phyloP scores from a whole-genome alignment of 768 basidiomycete genomes.

The Austroboletus eburneus region DNA sequence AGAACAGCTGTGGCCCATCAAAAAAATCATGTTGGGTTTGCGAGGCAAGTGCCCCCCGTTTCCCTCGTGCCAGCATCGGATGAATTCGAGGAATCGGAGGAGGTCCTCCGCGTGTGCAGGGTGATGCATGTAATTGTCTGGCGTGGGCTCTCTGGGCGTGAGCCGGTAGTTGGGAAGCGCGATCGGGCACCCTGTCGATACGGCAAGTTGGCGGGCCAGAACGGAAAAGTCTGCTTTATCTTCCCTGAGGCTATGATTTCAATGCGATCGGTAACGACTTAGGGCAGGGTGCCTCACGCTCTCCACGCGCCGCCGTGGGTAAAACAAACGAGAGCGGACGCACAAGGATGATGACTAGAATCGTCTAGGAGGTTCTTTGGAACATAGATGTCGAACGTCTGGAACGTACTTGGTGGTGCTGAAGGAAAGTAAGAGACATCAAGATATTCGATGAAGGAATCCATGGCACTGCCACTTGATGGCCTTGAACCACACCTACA shows the following conservation, averaged over 20 bases:
- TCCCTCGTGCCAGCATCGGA: conserved; percentile 40
- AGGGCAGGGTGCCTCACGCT: conserved; percentile 43
- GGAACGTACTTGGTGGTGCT: conserved; percentile 29
- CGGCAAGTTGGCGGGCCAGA: conserved; percentile 52
- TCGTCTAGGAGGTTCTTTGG: conserved; percentile 17
- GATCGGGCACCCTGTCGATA: conserved; percentile 50
- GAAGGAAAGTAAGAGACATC: conserved; percentile 36
- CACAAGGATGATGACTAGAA: not conserved
- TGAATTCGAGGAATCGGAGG: conserved; percentile 56
- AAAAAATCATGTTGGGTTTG: conserved; percentile 43
- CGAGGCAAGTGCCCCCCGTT: conserved; percentile 26
- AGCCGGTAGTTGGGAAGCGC: conserved; percentile 78
- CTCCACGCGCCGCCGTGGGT: conserved; percentile 86
- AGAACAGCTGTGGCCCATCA: conserved; percentile 78
- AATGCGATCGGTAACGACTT: not conserved
- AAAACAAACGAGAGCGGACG: conserved; percentile 58
- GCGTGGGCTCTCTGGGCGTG: conserved; percentile 43
- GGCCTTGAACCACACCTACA: too few species aligned
- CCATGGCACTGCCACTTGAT: conserved; percentile 17
- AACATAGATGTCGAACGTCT: conserved; percentile 55
- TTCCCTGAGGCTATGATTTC: conserved; percentile 44
- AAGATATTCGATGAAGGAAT: conserved; percentile 8
- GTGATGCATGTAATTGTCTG: conserved; percentile 45
- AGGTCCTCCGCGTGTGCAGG: conserved; percentile 69
- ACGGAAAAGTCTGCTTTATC: conserved; percentile 60